Percentiles rank a stretch among this genome's conserved stretches.
Evolutionary conservation across 805 yeast species (phyloP).

Genomic region (Schwanniomyces pseudopolymorphus): DNA sequence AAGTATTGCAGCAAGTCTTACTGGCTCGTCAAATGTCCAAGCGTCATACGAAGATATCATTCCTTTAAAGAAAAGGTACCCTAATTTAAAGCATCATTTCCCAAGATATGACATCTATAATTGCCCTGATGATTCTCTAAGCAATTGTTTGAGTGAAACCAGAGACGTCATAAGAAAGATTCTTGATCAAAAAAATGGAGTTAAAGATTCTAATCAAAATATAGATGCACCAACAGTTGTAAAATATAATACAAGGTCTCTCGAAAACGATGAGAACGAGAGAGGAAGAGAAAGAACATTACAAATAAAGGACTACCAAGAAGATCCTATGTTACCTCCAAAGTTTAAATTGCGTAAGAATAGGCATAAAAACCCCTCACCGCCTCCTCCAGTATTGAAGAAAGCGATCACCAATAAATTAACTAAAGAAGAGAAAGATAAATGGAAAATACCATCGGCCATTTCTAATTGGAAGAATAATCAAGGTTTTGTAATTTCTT

Average conservation of each 20-base stretch:
- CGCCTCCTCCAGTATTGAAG: constrained; percentile 60
- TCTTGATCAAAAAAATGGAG: constrained; percentile 22
- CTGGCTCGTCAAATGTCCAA: constrained; percentile 31
- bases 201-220: neutral
- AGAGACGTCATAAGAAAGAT: constrained; percentile 50
- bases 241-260: constrained; percentile 17
- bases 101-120: constrained; percentile 39
- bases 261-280: constrained; percentile 12
- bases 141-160: constrained; percentile 54
- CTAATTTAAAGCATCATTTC: constrained; percentile 38
- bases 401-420: constrained; percentile 43
- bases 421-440: constrained; percentile 68
- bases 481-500: constrained; percentile 78
- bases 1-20: constrained; percentile 20
- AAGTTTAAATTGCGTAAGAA: constrained; percentile 70
- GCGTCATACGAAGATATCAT: constrained; percentile 56
- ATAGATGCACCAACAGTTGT: constrained; percentile 34
- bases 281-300: constrained; percentile 43
- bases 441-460: constrained; percentile 89
- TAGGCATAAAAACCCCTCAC: constrained; percentile 62
- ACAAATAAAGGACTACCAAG: constrained; percentile 62
- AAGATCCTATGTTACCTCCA: constrained; percentile 87
- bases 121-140: constrained; percentile 44
- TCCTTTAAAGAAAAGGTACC: constrained; percentile 50
- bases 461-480: constrained; percentile 96